Base-by-base conservation (phyloP, 305 asterid genomes). In the Fraxinus sp. region DNA sequence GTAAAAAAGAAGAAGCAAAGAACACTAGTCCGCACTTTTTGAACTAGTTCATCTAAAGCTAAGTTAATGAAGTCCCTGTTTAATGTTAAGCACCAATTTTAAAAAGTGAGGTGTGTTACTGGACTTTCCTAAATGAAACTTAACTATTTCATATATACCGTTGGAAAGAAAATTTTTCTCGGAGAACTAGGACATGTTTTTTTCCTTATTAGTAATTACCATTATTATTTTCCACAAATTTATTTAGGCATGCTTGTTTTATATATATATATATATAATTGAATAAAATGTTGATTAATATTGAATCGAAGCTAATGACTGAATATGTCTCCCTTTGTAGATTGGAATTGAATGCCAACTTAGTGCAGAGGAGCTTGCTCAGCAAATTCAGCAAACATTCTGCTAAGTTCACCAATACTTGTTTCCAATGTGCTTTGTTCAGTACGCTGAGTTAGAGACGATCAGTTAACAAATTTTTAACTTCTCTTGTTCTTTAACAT, bases 301-400 rank as follows among this genome's bases (percentile, higher is more conserved):
- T 33, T 30, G 70, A 8, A 78, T 76, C 44, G 62, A 59, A 80
- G 70, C 88, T 83, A 83, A 81, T 57, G 78, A 83, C 68, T 79
- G 81, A 11, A 28, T 26, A 28, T 73, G 24, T 79, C 9, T 78
- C 79, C 28, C 4, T 5, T 76, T 77, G 13, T 79, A 94, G 98
- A 90, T 95, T 57, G 97, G 98, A 76, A 92, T 95, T 66, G 97
- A 95, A 84, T 95, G 98, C 91, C 97, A 92, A 82, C 97, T 95
- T 33, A 95, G 98, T 82, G 98, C 98, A 3, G 97, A 93, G 84
- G 98, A 95, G 78, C 86, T 95, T 86, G 98, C 98, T 37, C 91
- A 92, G 66, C 94, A 88, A 83, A 90, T 95, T 88, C 98, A 92
- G 88, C 94, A 88, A 88, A 93, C 97, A 59, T 95, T 95, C 90